Evolutionary conservation across 495 filamentous ascomycete genomes (phyloP).

Genomic region (Aspergillus haitiensis): DNA sequence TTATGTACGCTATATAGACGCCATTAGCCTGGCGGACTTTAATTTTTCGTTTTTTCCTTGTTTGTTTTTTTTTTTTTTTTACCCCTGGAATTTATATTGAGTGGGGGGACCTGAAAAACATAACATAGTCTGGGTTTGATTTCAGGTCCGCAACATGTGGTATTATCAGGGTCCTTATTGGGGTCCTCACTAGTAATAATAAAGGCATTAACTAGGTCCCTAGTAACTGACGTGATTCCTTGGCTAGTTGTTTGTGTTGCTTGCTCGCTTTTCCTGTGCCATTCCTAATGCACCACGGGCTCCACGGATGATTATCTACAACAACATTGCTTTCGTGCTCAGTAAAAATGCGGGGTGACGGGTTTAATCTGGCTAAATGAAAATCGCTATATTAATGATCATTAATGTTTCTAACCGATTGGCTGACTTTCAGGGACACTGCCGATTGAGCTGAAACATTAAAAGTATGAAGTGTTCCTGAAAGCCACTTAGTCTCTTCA

Average conservation of each 20-base stretch:
- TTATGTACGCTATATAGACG: slow-evolving; percentile 23
- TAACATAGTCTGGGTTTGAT: too few species aligned
- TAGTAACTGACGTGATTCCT: too few species aligned
- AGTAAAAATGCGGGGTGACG: slow-evolving; percentile 3
- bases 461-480: not conserved
- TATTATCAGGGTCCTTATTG: too few species aligned
- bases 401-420: not conserved
- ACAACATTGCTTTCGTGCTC: not conserved
- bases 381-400: not conserved
- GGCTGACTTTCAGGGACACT: not conserved
- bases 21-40: slow-evolving; percentile 8
- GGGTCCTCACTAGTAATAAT: too few species aligned
- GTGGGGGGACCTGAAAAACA: too few species aligned
- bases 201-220: too few species aligned
- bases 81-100: not conserved
- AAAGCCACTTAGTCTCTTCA: not conserved
- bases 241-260: too few species aligned
- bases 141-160: too few species aligned
- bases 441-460: not conserved
- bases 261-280: not conserved
- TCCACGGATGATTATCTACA: not conserved
- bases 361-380: not conserved
- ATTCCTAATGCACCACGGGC: slow-evolving; percentile 19
- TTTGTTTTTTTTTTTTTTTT: slow-evolving; percentile 4
- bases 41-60: slow-evolving; percentile 10